These are phyloP conservation scores for Leishmania guyanensis DNA, from an alignment of 208 protist genomes.

Conservation along the genomic window DNA sequence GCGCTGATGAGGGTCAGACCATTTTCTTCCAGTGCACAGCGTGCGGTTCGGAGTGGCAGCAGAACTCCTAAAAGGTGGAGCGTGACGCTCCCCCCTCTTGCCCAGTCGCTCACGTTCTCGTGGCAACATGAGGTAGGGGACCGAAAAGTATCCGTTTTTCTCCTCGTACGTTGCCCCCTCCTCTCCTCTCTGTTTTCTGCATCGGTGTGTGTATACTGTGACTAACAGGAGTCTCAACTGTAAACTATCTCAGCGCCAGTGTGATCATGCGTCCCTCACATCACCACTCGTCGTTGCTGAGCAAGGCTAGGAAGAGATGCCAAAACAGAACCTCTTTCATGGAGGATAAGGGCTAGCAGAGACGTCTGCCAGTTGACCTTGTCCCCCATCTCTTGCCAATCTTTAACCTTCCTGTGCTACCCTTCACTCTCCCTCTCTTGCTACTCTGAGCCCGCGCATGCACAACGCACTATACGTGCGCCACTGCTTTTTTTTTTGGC, in stretches of 20 bases:
- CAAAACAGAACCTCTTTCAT: background rate
- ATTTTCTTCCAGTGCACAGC: constrained; percentile 92
- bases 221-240: background rate
- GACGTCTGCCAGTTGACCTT: background rate
- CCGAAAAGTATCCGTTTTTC: background rate
- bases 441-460: too few relatives aligned
- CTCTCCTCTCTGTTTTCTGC: background rate
- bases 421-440: background rate
- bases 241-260: background rate
- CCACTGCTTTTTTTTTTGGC: background rate
- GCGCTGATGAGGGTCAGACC: constrained; percentile 93
- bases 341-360: background rate
- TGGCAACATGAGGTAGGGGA: too few relatives aligned
- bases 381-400: background rate
- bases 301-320: background rate
- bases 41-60: constrained; percentile 87
- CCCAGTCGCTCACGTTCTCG: background rate
- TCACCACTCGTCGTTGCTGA: background rate
- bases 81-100: background rate
- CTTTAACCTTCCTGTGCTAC: background rate
- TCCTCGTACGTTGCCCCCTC: background rate
- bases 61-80: constrained; percentile 75
- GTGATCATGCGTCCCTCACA: background rate
- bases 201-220: background rate
- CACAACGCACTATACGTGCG: background rate